Conservation (phyloP, 2,329 filamentous ascomycete genomes). For the Phymatotrichopsis omnivora region DNA sequence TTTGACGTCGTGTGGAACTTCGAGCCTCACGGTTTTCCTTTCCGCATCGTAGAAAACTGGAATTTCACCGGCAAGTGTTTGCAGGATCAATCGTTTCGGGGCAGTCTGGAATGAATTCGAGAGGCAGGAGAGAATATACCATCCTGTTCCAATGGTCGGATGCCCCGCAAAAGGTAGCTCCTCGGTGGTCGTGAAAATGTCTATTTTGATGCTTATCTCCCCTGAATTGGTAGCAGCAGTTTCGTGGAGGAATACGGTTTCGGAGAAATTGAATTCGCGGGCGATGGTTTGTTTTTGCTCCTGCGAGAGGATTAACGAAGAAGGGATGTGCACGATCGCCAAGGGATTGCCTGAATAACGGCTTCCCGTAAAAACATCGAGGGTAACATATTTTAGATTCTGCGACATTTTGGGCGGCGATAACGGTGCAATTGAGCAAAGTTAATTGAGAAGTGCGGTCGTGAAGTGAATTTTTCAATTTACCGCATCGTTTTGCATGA, state of each 20-base stretch:
- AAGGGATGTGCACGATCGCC: constrained; percentile 48
- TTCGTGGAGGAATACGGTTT: constrained; percentile 53
- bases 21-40: constrained; percentile 46
- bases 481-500: too few species aligned
- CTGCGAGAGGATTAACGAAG: constrained; percentile 39
- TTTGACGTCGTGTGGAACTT: constrained; percentile 58
- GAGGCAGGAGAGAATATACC: constrained; percentile 38
- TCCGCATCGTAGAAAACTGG: constrained; percentile 41
- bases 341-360: constrained; percentile 53
- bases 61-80: background rate
- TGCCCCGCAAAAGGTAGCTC: constrained; percentile 55
- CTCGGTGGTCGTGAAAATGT: constrained; percentile 48
- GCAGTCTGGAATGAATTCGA: constrained; percentile 15
- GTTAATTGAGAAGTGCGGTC: too few species aligned
- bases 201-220: constrained; percentile 43
- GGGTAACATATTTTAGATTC: constrained; percentile 40
- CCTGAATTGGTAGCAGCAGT: constrained; percentile 32
- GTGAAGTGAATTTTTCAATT: too few species aligned
- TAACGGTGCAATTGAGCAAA: too few species aligned
- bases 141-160: constrained; percentile 49
- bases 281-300: constrained; percentile 49
- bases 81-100: background rate
- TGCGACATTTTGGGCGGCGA: constrained; percentile 5
- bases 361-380: constrained; percentile 52
- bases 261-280: constrained; percentile 53